Conservation (phyloP, 2,329 filamentous ascomycete genomes). For the Cladobotryum protrusum region DNA sequence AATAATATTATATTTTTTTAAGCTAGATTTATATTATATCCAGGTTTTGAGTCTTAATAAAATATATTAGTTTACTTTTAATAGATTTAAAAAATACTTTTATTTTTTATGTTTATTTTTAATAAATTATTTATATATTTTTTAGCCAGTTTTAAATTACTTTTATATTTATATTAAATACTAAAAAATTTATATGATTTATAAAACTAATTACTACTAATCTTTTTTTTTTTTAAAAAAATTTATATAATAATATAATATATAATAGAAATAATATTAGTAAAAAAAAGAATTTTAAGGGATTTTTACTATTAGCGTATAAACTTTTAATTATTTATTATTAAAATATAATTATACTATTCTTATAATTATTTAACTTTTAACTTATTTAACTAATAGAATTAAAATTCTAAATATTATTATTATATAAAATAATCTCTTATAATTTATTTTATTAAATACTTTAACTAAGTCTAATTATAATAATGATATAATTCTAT, state of each 20-base stretch:
- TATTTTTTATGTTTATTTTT: neutral
- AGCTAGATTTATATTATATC: neutral
- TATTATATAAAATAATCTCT: neutral
- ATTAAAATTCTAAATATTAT: neutral
- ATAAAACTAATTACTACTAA: neutral
- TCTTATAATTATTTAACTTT: neutral
- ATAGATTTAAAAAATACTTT: neutral
- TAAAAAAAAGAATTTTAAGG: neutral
- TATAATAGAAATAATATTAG: neutral
- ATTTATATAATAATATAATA: neutral
- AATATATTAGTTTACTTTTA: neutral
- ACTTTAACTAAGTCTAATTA: neutral
- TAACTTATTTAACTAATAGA: neutral
- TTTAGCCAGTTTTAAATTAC: neutral
- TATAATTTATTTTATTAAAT: neutral
- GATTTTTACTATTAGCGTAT: neutral
- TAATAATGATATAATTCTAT: neutral
- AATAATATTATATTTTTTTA: too few species aligned
- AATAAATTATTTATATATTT: neutral
- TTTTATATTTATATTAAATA: neutral
- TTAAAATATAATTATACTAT: neutral
- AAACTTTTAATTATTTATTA: neutral
- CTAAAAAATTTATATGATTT: neutral
- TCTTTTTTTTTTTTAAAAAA: neutral
- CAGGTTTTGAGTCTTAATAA: too few species aligned